Percentiles rank a stretch among this genome's conserved stretches.
These are phyloP conservation scores for Gossypium stocksii DNA, from an alignment of 345 rosid genomes.

Conservation along the genomic window DNA sequence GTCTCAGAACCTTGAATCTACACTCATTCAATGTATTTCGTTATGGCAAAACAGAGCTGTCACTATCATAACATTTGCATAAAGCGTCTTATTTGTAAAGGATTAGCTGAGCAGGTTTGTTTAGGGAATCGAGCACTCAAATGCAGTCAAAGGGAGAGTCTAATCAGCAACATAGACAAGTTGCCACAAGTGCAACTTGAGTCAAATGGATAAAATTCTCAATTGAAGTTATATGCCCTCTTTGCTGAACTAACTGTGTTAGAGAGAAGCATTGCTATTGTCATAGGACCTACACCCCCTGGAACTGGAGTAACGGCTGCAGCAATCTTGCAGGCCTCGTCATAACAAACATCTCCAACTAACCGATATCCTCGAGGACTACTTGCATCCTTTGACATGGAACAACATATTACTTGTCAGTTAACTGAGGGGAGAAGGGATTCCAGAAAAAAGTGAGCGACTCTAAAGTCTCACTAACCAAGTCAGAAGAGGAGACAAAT, in stretches of 20 bases:
- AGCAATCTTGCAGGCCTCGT: constrained; percentile 72
- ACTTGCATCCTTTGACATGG: constrained; percentile 44
- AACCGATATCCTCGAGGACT: constrained; percentile 60
- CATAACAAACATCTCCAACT: constrained; percentile 79
- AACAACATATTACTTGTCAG: constrained; percentile 13
- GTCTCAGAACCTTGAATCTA: background rate
- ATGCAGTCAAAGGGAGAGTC: background rate
- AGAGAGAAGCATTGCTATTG: constrained; percentile 83
- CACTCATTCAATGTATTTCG: background rate
- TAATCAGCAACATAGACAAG: background rate
- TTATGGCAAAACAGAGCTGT: background rate
- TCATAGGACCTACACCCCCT: constrained; percentile 94
- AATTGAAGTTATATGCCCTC: constrained; percentile 20
- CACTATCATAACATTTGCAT: background rate
- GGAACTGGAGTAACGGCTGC: constrained; percentile 82
- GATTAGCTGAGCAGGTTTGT: background rate
- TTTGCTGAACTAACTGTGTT: constrained; percentile 77
- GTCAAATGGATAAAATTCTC: constrained; percentile 6
- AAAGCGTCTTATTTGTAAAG: background rate
- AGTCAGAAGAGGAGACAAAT: background rate
- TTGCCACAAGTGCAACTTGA: background rate
- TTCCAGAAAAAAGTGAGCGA: background rate
- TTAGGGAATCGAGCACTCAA: background rate
- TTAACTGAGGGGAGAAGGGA: background rate
- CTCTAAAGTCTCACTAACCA: background rate